Evolutionary conservation across 352 stramenopile species (phyloP), one percentile per base, ranked within the genome.

Genomic region (Phytopythium boreale): DNA sequence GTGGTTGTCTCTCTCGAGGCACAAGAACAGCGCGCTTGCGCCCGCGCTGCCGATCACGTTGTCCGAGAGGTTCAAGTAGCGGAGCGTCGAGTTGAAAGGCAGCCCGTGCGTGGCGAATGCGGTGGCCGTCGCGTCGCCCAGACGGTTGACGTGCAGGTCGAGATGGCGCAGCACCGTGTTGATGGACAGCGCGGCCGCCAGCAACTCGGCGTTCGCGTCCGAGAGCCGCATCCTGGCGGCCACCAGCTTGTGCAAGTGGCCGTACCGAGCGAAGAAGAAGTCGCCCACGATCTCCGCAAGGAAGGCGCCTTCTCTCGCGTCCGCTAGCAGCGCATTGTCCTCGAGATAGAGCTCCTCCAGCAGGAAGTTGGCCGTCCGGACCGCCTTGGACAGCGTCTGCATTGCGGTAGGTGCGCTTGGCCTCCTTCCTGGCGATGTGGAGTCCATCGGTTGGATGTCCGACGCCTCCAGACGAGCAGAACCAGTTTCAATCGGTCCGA

Each of bases 261-360:
- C 83, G 56, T 92, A 92, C 3, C 80, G 71, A n/a, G 77, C 83
- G 61, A 89, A 88, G 67, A 92, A 92, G 62, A 82, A 92, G 62
- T 92, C 83, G 20, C 81, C 78, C 0, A 92, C 44, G n/a, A 82
- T 73, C 0, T 27, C 59, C 10, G 79, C 81, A 4, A 92, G 31
- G 12, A 68, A 60, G 0, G 61, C 29, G 0, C 74, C 79, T 36
- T 88, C 76, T 27, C 58, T 56, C 10, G 65, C 55, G 10, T 50
- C 58, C 9, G 41, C 8, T 1, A 84, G 51, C 36, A 89, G 55
- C 14, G 72, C 49, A 49, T 88, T 90, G 11, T 71, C 68, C 37
- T 90, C 79, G 11, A 92, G 57, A n/a, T 80, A 75, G 26, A 92
- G 64, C 59, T 89, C 71, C 41, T 89, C 77, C 1, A 92, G 70